These are phyloP conservation scores for Blastocladiella britannica DNA, from an alignment of 192 early-diverging fungal genomes.

Conservation along the genomic window DNA sequence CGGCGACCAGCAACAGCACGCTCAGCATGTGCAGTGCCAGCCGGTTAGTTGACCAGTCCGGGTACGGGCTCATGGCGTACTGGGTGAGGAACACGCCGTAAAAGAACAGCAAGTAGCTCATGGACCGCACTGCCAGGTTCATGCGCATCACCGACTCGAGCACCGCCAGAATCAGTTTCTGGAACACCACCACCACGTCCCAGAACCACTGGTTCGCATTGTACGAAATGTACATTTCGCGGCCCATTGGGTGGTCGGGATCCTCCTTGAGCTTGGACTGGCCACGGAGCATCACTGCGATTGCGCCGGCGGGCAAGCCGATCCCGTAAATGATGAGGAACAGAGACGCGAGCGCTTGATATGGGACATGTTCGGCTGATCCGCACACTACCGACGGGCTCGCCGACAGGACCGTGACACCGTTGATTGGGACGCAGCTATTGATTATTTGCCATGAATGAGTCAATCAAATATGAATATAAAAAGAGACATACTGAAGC, in stretches of 20 bases:
- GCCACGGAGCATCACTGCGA: neutral
- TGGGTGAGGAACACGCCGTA: neutral
- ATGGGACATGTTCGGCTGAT: neutral
- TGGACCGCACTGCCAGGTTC: neutral
- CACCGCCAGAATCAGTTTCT: neutral
- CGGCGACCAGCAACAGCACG: neutral
- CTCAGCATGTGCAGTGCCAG: neutral
- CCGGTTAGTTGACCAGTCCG: neutral
- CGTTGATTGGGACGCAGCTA: neutral
- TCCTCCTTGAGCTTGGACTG: neutral
- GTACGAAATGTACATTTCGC: neutral
- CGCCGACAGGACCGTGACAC: neutral
- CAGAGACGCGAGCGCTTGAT: neutral
- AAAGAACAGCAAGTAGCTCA: neutral
- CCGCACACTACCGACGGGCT: neutral
- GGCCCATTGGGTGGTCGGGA: neutral
- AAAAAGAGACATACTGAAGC: neutral
- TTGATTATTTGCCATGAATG: too few species aligned
- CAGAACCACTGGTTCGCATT: neutral
- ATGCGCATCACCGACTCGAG: neutral
- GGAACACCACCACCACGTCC: neutral
- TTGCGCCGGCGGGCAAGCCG: neutral
- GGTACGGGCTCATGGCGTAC: neutral
- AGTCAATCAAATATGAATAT: too few species aligned
- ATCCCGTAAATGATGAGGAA: neutral